These are phyloP conservation scores for Leccinum angustisporum DNA, from an alignment of 1,284 basidiomycete genomes.

Conservation along the genomic window DNA sequence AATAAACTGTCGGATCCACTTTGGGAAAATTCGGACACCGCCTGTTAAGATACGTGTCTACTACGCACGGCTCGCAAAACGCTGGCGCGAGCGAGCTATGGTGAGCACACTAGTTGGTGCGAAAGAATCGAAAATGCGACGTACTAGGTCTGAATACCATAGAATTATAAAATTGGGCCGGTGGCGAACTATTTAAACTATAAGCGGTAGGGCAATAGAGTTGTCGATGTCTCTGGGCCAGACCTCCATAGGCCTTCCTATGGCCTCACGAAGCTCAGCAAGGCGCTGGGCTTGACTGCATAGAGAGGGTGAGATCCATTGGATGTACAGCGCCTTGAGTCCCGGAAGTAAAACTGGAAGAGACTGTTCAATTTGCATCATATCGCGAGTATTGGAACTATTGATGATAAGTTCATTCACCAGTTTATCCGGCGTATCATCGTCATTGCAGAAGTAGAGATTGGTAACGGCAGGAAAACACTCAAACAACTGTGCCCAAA, in stretches of 20 bases:
- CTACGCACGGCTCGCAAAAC: constrained; percentile 89
- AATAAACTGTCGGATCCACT: constrained; percentile 52
- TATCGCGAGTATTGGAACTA: not conserved
- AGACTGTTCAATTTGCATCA: not conserved
- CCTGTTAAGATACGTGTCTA: constrained; percentile 76
- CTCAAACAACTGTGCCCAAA: not conserved
- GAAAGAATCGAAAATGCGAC: not conserved
- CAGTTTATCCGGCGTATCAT: not conserved
- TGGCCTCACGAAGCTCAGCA: not conserved
- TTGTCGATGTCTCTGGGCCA: not conserved
- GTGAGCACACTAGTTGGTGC: not conserved
- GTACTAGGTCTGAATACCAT: not conserved
- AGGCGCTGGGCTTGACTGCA: not conserved
- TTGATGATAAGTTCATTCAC: not conserved
- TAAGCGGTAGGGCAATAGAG: not conserved
- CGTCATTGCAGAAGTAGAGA: not conserved
- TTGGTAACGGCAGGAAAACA: not conserved
- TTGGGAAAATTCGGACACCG: too few relatives aligned
- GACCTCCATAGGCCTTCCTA: not conserved
- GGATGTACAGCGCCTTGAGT: not conserved
- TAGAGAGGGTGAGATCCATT: not conserved
- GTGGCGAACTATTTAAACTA: not conserved
- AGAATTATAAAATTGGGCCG: not conserved
- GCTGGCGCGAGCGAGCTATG: constrained; percentile 44
- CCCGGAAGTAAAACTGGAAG: not conserved